A percentile compares a stretch with the other conserved stretches of the same genome.
Evolutionary conservation across 164 flowering plant species (phyloP).

Genomic region (Chimonanthus praecox): DNA sequence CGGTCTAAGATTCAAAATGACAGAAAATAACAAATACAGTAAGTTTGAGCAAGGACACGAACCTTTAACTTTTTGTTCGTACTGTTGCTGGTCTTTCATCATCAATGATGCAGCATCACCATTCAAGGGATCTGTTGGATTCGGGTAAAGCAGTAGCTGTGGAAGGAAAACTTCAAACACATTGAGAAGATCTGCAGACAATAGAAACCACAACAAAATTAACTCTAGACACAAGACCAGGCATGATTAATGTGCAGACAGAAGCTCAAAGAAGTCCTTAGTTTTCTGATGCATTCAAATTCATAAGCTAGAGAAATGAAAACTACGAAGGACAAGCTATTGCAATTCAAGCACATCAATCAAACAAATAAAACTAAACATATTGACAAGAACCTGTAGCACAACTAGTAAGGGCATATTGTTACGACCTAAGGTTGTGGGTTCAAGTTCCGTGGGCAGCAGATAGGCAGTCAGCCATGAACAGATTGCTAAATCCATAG

Average conservation of each 20-base stretch:
- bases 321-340: no score
- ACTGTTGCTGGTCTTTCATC: constrained; percentile 56
- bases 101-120: constrained; percentile 77
- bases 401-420: no score
- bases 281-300: background rate
- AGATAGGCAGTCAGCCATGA: no score
- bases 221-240: background rate
- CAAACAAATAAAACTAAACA: no score
- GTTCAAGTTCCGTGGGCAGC: no score
- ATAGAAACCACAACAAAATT: background rate
- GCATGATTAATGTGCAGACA: background rate
- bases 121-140: constrained; percentile 71
- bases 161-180: constrained; percentile 74
- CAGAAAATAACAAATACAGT: no score
- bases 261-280: background rate
- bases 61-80: constrained; percentile 78
- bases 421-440: no score
- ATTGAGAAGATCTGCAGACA: constrained; percentile 58
- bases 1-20: background rate
- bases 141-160: constrained; percentile 76
- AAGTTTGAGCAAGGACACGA: no score
- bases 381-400: no score
- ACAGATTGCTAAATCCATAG: no score
- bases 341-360: no score
- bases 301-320: background rate